These are phyloP conservation scores for Tetrahymena malaccensis DNA, from an alignment of 73 alveolate species.

Conservation along the genomic window DNA sequence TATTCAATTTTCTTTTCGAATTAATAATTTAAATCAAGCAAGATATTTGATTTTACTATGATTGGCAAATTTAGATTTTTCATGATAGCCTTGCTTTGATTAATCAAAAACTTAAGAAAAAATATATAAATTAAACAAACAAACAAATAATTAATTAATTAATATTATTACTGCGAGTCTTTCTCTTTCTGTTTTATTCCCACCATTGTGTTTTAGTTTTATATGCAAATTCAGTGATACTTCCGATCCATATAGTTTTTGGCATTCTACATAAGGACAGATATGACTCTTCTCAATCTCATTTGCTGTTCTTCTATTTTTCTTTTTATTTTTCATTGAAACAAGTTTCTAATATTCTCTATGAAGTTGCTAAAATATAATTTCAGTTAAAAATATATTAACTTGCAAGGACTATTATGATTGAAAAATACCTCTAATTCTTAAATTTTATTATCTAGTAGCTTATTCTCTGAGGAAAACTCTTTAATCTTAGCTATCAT, in stretches of 20 bases:
- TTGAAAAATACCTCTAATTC: constrained; percentile 13
- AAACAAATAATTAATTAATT: background rate
- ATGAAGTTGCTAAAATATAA: constrained; percentile 7
- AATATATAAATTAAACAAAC: background rate
- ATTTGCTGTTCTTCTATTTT: constrained; percentile 59
- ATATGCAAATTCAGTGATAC: constrained; percentile 65
- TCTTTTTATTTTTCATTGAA: constrained; percentile 48
- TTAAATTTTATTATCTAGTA: background rate
- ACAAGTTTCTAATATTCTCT: constrained; percentile 15
- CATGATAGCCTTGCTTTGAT: background rate
- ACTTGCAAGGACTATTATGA: background rate
- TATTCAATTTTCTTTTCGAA: background rate
- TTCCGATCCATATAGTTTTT: constrained; percentile 67
- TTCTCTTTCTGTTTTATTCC: constrained; percentile 77
- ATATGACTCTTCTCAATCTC: constrained; percentile 48
- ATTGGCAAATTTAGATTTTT: background rate
- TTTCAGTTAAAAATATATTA: background rate
- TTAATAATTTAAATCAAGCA: background rate
- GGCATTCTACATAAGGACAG: constrained; percentile 68
- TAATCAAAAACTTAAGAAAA: background rate
- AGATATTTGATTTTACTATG: too few relatives aligned
- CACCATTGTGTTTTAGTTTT: constrained; percentile 68
- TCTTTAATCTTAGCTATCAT: constrained; percentile 30
- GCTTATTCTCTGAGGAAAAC: background rate
- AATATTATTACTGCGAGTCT: constrained; percentile 50